These are phyloP conservation scores for Marchantia polymorpha DNA, from an alignment of 225 moss, liverwort and hornwort species.

Conservation along the genomic window DNA sequence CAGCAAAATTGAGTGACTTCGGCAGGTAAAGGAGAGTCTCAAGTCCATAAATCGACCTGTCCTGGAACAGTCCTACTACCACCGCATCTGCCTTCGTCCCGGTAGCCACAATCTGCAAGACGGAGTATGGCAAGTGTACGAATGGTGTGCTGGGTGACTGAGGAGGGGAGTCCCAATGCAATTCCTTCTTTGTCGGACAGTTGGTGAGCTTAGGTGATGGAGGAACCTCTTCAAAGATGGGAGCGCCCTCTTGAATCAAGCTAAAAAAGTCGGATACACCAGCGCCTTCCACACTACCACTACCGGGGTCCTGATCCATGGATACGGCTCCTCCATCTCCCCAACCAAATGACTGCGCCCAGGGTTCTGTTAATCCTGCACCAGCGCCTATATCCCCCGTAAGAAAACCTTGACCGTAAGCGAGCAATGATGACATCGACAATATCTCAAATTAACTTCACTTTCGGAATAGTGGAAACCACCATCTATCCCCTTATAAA, in stretches of 20 bases:
- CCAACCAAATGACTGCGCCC: slow-evolving; percentile 57
- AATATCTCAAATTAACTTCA: slow-evolving; percentile 2
- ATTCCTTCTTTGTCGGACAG: slow-evolving; percentile 34
- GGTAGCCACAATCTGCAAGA: slow-evolving; percentile 64
- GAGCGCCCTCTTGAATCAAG: slow-evolving; percentile 36
- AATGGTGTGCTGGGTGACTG: slow-evolving; percentile 68
- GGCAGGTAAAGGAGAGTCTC: slow-evolving; percentile 69
- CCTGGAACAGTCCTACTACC: slow-evolving; percentile 61
- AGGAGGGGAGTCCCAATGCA: slow-evolving; percentile 95
- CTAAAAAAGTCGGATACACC: slow-evolving; percentile 37
- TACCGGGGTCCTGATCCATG: slow-evolving; percentile 9
- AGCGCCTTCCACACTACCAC: slow-evolving; percentile 1
- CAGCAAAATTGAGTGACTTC: slow-evolving; percentile 36
- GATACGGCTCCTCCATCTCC: slow-evolving; percentile 44
- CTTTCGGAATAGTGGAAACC: neutral
- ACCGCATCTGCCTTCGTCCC: slow-evolving; percentile 74
- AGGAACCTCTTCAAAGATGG: slow-evolving; percentile 13
- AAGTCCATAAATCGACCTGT: slow-evolving; percentile 38
- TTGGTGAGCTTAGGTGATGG: slow-evolving; percentile 2
- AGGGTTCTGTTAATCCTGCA: slow-evolving; percentile 74
- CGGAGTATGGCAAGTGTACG: slow-evolving; percentile 61
- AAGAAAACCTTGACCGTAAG: slow-evolving; percentile 84
- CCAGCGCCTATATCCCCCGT: slow-evolving; percentile 78
- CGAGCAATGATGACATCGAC: slow-evolving; percentile 77
- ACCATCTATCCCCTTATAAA: slow-evolving; percentile 4